These are phyloP conservation scores for Mycena filopes DNA, from an alignment of 768 basidiomycete species.

Conservation along the genomic window DNA sequence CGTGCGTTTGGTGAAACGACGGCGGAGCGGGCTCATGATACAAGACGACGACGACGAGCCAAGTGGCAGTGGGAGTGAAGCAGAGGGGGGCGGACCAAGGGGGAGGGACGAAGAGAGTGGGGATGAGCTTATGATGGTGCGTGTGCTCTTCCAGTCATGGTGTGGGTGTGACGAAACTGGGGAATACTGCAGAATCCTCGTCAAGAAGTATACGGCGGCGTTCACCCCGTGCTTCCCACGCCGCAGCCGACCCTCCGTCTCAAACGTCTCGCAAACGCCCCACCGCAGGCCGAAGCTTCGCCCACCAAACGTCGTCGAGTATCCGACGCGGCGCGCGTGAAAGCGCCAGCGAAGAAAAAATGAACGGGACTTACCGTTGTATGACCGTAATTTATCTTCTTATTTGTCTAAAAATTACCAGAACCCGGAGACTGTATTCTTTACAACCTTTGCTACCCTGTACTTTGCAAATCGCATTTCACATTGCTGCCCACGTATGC, in stretches of 20 bases:
- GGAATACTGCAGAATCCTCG: constrained; percentile 10
- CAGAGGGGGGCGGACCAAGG: not conserved
- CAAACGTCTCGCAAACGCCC: constrained; percentile 18
- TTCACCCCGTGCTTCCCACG: constrained; percentile 23
- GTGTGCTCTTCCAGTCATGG: not conserved
- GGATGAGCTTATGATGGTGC: constrained; percentile 34
- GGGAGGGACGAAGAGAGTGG: constrained; percentile 31
- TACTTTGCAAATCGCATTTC: not conserved
- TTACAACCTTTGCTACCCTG: too few species aligned
- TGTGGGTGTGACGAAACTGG: not conserved
- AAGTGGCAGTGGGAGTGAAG: constrained; percentile 19
- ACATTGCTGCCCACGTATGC: constrained; percentile 8
- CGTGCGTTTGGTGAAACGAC: constrained; percentile 29
- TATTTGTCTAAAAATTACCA: constrained; percentile 3
- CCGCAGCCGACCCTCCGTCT: constrained; percentile 18
- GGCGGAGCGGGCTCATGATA: constrained; percentile 27
- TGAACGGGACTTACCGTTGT: not conserved
- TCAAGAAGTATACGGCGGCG: constrained; percentile 30
- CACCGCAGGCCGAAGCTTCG: constrained; percentile 20
- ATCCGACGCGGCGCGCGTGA: constrained; percentile 22
- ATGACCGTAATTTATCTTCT: constrained; percentile 15
- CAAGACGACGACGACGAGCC: constrained; percentile 28
- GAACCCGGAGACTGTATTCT: too few species aligned
- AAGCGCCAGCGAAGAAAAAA: constrained; percentile 28
- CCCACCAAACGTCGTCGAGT: constrained; percentile 34